Percentiles rank a stretch among this genome's conserved stretches.
Conservation (phyloP, 140 eudicot species). For the Bidens hawaiensis region DNA sequence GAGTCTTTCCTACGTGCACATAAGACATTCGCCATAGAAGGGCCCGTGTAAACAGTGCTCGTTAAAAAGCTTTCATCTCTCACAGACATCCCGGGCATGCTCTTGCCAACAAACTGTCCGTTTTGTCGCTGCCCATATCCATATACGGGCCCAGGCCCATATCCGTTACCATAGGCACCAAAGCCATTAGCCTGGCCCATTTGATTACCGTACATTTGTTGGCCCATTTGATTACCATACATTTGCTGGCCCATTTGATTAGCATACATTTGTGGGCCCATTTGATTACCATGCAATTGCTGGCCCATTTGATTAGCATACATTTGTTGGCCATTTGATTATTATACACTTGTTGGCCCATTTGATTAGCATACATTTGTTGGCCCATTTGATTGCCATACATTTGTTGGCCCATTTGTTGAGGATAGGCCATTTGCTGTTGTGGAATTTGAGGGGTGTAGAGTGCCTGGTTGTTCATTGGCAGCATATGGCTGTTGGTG, state of each 20-base stretch:
- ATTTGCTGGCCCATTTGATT: slow-evolving; percentile 22
- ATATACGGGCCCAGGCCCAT: slow-evolving; percentile 39
- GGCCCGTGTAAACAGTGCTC: slow-evolving; percentile 29
- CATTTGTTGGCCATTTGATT: too few relatives aligned
- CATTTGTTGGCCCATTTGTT: slow-evolving; percentile 32
- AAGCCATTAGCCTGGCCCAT: too few relatives aligned
- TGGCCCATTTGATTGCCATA: too few relatives aligned
- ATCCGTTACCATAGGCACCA: not conserved
- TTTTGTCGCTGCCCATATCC: slow-evolving; percentile 58
- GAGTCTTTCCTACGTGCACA: slow-evolving; percentile 46
- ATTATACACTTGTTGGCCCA: too few relatives aligned
- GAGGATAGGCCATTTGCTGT: slow-evolving; percentile 32
- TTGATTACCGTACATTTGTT: slow-evolving; percentile 30
- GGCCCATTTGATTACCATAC: not conserved
- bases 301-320: too few relatives aligned
- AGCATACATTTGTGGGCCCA: slow-evolving; percentile 23
- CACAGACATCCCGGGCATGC: slow-evolving; percentile 62
- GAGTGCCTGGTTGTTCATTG: slow-evolving; percentile 34
- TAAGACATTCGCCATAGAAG: slow-evolving; percentile 45
- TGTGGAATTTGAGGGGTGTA: slow-evolving; percentile 58
- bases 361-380: slow-evolving; percentile 31
- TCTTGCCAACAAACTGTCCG: slow-evolving; percentile 47
- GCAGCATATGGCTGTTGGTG: slow-evolving; percentile 32
- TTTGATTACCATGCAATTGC: too few relatives aligned
- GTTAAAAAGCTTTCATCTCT: slow-evolving; percentile 39